These are phyloP conservation scores for Colletotrichum incanum DNA, from an alignment of 2,329 filamentous ascomycete species.

Conservation along the genomic window DNA sequence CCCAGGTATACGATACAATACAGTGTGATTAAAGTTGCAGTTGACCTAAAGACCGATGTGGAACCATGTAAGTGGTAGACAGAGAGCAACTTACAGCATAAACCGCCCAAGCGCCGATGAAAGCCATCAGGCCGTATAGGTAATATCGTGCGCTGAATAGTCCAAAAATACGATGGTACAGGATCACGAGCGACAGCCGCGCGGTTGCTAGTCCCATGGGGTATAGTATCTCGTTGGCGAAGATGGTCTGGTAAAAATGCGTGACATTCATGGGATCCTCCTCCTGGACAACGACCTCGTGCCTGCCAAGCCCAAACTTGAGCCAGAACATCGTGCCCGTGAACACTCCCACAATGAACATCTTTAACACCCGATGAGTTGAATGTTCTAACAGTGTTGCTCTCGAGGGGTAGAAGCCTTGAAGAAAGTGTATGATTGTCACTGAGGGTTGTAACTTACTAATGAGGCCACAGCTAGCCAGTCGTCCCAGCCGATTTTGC, in stretches of 20 bases:
- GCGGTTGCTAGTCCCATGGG: slow-evolving; percentile 21
- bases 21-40: too few species aligned
- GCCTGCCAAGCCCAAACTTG: slow-evolving; percentile 32
- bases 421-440: background rate
- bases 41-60: too few species aligned
- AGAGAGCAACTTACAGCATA: slow-evolving; percentile 21
- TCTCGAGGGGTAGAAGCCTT: too few species aligned
- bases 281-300: slow-evolving; percentile 25
- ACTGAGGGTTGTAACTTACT: slow-evolving; percentile 1
- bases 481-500: slow-evolving; percentile 31
- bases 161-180: slow-evolving; percentile 37
- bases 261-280: slow-evolving; percentile 31
- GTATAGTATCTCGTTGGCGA: slow-evolving; percentile 37
- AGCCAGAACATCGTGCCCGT: slow-evolving; percentile 38
- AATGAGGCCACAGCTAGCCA: slow-evolving; percentile 28
- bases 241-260: slow-evolving; percentile 37
- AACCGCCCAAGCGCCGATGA: slow-evolving; percentile 31
- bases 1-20: too few species aligned
- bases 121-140: slow-evolving; percentile 26
- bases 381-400: background rate
- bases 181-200: slow-evolving; percentile 29
- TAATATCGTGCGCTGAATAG: slow-evolving; percentile 35
- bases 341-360: slow-evolving; percentile 28
- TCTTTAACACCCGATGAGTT: background rate
- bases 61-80: too few species aligned